Percentiles rank a stretch among this genome's conserved stretches.
phyloP scores from a whole-genome alignment of 148 eudicot genomes.

The Rhododendron henanense region DNA sequence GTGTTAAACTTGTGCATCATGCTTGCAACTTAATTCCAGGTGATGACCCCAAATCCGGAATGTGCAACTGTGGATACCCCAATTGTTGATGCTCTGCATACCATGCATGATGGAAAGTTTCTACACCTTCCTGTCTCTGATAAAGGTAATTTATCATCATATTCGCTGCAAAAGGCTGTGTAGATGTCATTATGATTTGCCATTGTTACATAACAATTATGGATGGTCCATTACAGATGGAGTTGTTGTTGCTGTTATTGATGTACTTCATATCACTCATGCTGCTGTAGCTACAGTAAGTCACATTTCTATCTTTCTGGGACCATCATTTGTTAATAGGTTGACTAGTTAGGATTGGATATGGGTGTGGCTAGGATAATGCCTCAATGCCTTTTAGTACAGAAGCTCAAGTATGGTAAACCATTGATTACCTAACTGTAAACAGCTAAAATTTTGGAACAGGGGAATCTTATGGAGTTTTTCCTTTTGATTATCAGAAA shows the following conservation, averaged over 20 bases:
- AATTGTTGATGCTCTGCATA: conserved; percentile 95
- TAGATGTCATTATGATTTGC: not conserved
- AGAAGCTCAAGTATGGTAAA: not conserved
- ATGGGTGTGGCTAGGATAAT: not conserved
- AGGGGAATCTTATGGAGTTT: not conserved
- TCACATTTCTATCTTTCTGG: conserved; percentile 13
- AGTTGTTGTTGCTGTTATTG: conserved; percentile 76
- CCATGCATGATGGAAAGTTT: conserved; percentile 94
- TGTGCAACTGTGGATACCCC: conserved; percentile 90
- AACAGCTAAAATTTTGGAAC: not conserved
- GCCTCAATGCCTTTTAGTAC: not conserved
- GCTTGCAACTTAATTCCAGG: conserved; percentile 37
- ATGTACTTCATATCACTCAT: conserved; percentile 91
- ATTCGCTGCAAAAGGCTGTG: not conserved
- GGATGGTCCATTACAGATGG: conserved; percentile 58
- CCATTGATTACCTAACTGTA: not conserved
- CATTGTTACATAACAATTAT: conserved; percentile 16
- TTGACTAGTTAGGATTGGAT: not conserved
- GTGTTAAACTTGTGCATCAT: not conserved
- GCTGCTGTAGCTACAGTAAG: conserved; percentile 95
- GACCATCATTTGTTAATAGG: not conserved
- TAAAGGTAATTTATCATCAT: conserved; percentile 48
- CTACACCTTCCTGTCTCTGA: conserved; percentile 95
- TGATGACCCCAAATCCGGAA: conserved; percentile 98
- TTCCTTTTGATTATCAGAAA: not conserved